A percentile compares a stretch with the other conserved stretches of the same genome.
Evolutionary conservation across 495 filamentous ascomycete species (phyloP).

Genomic region (Lepidopterella palustris): DNA sequence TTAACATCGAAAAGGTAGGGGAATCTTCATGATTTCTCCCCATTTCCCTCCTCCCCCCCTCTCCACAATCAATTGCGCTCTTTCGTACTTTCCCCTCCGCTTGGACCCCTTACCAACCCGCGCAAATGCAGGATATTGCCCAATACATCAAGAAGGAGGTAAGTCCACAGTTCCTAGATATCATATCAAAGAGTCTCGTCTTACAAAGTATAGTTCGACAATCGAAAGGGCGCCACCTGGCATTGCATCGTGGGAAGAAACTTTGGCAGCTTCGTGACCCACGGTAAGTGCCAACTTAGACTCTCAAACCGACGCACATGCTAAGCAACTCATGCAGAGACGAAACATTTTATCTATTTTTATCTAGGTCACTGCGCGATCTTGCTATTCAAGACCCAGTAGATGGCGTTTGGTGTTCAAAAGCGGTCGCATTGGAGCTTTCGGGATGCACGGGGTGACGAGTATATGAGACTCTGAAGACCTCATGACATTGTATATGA

Average conservation of each 20-base stretch:
- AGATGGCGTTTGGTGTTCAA: constrained; percentile 20
- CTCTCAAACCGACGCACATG: neutral
- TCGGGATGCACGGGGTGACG: neutral
- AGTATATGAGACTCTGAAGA: no score
- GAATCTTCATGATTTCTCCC: no score
- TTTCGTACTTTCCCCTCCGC: no score
- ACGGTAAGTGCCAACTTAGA: constrained; percentile 56
- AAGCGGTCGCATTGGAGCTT: neutral
- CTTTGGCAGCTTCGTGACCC: constrained; percentile 98
- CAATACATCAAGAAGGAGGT: constrained; percentile 97
- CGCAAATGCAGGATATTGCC: constrained; percentile 82
- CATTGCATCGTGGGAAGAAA: constrained; percentile 98
- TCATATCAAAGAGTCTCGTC: neutral
- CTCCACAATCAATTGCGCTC: no score
- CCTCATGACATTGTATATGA: neutral
- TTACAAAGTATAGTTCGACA: constrained; percentile 60
- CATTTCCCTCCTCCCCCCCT: no score
- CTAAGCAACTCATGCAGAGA: constrained; percentile 53
- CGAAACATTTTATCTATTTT: constrained; percentile 99
- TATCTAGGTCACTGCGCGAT: constrained; percentile 98
- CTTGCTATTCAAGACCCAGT: constrained; percentile 98
- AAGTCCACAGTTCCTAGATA: constrained; percentile 20
- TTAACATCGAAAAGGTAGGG: constrained; percentile 82
- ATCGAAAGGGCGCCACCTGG: constrained; percentile 89
- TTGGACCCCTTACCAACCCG: no score